Base-by-base conservation (phyloP, 495 filamentous ascomycete genomes). In the Cercophora scortea region DNA sequence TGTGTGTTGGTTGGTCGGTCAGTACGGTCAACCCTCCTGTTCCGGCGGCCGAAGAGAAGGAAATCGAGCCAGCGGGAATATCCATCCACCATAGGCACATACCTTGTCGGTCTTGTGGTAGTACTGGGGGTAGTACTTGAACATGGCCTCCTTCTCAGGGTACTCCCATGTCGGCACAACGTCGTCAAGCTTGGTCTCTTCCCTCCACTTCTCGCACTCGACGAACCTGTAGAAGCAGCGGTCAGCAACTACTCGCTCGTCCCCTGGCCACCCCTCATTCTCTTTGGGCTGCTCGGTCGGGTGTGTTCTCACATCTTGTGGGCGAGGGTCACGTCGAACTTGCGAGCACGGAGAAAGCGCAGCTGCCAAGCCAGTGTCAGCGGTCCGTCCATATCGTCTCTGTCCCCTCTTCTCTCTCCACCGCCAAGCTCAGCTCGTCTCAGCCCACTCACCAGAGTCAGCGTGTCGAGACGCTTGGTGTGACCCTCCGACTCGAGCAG, bases 31-130 rank as follows among this genome's bases (percentile, higher is more conserved):
- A 46, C 13, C 9, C 0, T 16, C 10, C 13, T 40, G 34, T 42
- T 41, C 9, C 18, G 5, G 8, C 41, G 17, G 41, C n/a, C 12
- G 35, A 8, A 38, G 35, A 38, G 35, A 12, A 38, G n/a, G n/a
- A n/a, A n/a, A 38, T 12, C 35, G 8, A 38, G 7, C 16, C 41
- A 43, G 41, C 41, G 15, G 41, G 10, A 44, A 15, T 11, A 32
- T 16, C n/a, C n/a, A n/a, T n/a, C n/a, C n/a, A n/a, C n/a, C 10
- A 2, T 18, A 18, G 32, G 46, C 5, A 5, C 10, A 32, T 71
- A 93, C 91, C 79, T 94, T 95, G 73, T 98, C 93, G 6, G 89
- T 98, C 76, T 95, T 96, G 80, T 98, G 93, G 70, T 98, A 98
- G 77, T 93, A 98, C 75, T 98, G 93, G 4, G 91, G 90, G 69